phyloP scores from a whole-genome alignment of 2,329 filamentous ascomycete genomes.

The Colletotrichum falcatum region DNA sequence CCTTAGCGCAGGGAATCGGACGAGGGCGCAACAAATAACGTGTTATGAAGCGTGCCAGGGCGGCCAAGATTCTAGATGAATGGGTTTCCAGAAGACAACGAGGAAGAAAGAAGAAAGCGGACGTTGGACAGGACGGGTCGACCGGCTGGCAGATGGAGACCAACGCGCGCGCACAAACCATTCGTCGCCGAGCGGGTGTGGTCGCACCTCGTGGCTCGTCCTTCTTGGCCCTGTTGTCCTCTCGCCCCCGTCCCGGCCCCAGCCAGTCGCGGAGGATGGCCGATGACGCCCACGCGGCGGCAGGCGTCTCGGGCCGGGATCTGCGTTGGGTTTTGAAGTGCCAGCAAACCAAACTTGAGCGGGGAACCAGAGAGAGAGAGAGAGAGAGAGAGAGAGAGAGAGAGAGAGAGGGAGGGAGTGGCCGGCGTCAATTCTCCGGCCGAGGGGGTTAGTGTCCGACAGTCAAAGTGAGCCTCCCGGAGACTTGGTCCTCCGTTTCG shows the following conservation, averaged over 20 bases:
- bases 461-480: background rate
- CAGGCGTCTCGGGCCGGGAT: background rate
- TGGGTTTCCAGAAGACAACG: background rate
- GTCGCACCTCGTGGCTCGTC: background rate
- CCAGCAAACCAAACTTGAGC: background rate
- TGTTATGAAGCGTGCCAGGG: background rate
- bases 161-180: background rate
- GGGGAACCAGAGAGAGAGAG: too few relatives aligned
- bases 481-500: background rate
- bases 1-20: too few relatives aligned
- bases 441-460: background rate
- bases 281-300: background rate
- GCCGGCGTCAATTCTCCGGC: background rate
- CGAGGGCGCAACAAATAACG: slow-evolving; percentile 1
- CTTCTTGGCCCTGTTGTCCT: background rate
- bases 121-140: background rate
- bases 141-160: background rate
- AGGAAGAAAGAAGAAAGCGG: background rate
- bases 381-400: too few relatives aligned
- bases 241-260: background rate
- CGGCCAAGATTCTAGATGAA: background rate
- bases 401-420: background rate
- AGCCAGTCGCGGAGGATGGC: background rate
- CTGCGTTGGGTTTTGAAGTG: background rate
- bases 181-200: background rate